A percentile compares a stretch with the other conserved stretches of the same genome.
These are phyloP conservation scores for Aspergillus quadricinctus DNA, from an alignment of 2,329 filamentous ascomycete genomes.

Conservation along the genomic window DNA sequence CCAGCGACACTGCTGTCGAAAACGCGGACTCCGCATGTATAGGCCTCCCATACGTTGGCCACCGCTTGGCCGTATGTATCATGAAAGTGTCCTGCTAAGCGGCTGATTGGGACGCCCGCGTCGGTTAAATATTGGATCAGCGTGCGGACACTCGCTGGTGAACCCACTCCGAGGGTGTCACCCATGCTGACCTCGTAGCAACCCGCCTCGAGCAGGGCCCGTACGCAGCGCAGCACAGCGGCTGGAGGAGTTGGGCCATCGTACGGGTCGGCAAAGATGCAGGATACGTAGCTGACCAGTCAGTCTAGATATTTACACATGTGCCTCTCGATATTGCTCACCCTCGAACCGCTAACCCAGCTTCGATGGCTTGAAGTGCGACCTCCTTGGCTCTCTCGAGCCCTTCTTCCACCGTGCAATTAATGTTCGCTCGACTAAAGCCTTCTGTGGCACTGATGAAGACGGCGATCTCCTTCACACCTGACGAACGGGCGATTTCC, in stretches of 20 bases:
- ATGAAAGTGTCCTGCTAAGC: conserved; percentile 81
- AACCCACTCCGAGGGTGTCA: conserved; percentile 89
- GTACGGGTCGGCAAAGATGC: conserved; percentile 43
- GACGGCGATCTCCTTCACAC: conserved; percentile 37
- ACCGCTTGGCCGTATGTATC: conserved; percentile 83
- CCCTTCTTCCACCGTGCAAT: conserved; percentile 37
- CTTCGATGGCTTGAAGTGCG: conserved; percentile 20
- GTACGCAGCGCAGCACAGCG: conserved; percentile 47
- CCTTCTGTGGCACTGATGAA: conserved; percentile 42
- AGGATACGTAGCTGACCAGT: conserved; percentile 32
- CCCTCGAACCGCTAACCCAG: conserved; percentile 33
- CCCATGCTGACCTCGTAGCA: conserved; percentile 87
- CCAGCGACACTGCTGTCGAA: conserved; percentile 79
- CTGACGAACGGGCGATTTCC: conserved; percentile 53
- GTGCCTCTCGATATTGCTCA: conserved; percentile 4
- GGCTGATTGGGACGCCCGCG: conserved; percentile 60
- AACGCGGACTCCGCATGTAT: conserved; percentile 71
- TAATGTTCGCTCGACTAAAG: conserved; percentile 42
- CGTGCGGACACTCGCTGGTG: conserved; percentile 37
- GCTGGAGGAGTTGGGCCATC: conserved; percentile 51
- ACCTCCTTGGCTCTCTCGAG: conserved; percentile 33
- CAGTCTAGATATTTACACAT: not conserved
- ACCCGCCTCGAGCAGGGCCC: conserved; percentile 72
- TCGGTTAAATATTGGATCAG: conserved; percentile 30
- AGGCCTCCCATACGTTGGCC: conserved; percentile 71